phyloP scores from a whole-genome alignment of 2,329 filamentous ascomycete species.

The Ophiocordyceps polyrhachis-furcata region DNA sequence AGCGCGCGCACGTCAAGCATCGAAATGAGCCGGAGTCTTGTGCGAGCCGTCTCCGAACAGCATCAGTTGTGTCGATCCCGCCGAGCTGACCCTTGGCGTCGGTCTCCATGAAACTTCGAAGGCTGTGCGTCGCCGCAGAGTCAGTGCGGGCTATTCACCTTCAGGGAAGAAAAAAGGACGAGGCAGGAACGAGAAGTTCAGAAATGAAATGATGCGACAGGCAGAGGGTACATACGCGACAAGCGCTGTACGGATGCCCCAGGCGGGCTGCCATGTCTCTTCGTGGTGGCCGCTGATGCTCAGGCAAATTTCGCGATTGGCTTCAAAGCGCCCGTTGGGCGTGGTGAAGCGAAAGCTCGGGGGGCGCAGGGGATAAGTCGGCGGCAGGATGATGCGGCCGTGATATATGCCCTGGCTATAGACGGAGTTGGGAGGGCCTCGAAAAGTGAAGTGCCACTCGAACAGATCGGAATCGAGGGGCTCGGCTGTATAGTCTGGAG shows the following conservation, averaged over 20 bases:
- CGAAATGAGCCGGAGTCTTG: slow-evolving; percentile 43
- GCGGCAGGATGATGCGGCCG: slow-evolving; percentile 79
- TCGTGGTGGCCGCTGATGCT: slow-evolving; percentile 91
- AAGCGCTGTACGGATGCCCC: slow-evolving; percentile 84
- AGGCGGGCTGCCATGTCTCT: slow-evolving; percentile 96
- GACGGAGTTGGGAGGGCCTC: slow-evolving; percentile 63
- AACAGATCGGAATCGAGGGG: slow-evolving; percentile 83
- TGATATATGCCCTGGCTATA: slow-evolving; percentile 81
- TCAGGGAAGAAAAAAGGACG: background rate
- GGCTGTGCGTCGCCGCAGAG: slow-evolving; percentile 13
- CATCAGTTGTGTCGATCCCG: slow-evolving; percentile 59
- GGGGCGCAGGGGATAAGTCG: slow-evolving; percentile 77
- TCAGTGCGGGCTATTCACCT: background rate
- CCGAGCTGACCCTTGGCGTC: slow-evolving; percentile 77
- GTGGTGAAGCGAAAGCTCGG: slow-evolving; percentile 94
- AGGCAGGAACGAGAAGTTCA: background rate
- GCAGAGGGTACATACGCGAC: slow-evolving; percentile 26
- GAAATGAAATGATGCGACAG: background rate
- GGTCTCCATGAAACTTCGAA: slow-evolving; percentile 85
- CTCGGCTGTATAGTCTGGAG: slow-evolving; percentile 66
- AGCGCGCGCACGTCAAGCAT: slow-evolving; percentile 51
- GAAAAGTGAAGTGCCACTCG: slow-evolving; percentile 98
- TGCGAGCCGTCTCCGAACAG: slow-evolving; percentile 51
- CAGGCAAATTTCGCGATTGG: slow-evolving; percentile 92
- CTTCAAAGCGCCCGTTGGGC: slow-evolving; percentile 80